Evolutionary conservation across 139 green algal genomes (phyloP).

Genomic region (Picochlorum sp.): DNA sequence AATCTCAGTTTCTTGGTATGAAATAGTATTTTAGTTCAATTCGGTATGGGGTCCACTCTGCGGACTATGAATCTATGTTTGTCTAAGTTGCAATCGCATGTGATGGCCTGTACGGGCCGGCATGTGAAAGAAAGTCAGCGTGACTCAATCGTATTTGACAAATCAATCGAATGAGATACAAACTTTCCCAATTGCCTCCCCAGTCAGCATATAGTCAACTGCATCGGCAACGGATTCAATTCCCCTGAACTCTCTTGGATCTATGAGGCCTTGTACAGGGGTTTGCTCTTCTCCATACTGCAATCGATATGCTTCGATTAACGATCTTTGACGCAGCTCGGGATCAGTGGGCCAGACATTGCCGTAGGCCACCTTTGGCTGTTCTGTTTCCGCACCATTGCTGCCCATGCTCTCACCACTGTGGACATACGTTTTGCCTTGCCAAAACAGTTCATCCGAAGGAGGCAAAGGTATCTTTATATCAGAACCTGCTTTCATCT

Average conservation of each 20-base stretch:
- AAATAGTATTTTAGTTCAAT: no score
- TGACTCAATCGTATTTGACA: no score
- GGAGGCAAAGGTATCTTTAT: slow-evolving; percentile 25
- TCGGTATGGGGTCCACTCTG: no score
- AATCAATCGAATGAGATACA: no score
- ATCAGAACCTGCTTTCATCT: slow-evolving; percentile 3
- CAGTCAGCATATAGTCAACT: slow-evolving; percentile 57
- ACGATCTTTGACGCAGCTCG: neutral
- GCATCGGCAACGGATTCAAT: slow-evolving; percentile 47
- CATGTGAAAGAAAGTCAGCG: no score
- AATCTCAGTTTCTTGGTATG: no score
- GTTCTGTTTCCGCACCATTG: slow-evolving; percentile 49
- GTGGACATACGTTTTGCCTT: slow-evolving; percentile 48
- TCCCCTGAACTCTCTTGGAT: slow-evolving; percentile 17
- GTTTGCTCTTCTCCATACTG: slow-evolving; percentile 15
- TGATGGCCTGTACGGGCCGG: no score
- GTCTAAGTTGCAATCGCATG: no score
- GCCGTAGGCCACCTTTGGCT: slow-evolving; percentile 60
- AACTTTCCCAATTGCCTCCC: slow-evolving; percentile 67
- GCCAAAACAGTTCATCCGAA: slow-evolving; percentile 71
- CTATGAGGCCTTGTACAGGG: slow-evolving; percentile 36
- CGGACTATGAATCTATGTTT: no score
- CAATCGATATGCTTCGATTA: slow-evolving; percentile 30
- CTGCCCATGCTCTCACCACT: no score
- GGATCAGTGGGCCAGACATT: slow-evolving; percentile 12